phyloP scores from a whole-genome alignment of 2,329 filamentous ascomycete species.

The Blastomyces parvus region DNA sequence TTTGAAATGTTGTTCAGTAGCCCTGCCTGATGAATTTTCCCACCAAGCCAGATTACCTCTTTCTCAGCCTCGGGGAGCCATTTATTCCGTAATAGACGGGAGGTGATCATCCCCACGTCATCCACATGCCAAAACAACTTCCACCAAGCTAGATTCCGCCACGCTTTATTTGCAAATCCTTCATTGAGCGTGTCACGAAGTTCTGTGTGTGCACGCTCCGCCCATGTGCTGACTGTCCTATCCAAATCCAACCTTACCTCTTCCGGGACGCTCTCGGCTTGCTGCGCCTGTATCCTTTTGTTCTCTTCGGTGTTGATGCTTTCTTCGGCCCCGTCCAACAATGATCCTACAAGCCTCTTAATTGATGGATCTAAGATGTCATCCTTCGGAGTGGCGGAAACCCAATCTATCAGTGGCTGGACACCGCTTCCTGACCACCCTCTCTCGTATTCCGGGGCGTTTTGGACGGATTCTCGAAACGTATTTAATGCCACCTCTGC shows the following conservation, averaged over 20 bases:
- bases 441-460: slow-evolving; percentile 62
- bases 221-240: slow-evolving; percentile 58
- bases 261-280: slow-evolving; percentile 32
- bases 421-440: slow-evolving; percentile 66
- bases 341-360: slow-evolving; percentile 54
- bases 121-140: slow-evolving; percentile 93
- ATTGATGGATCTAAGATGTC: slow-evolving; percentile 56
- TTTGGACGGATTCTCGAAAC: slow-evolving; percentile 59
- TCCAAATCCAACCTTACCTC: slow-evolving; percentile 45
- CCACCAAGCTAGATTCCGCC: slow-evolving; percentile 83
- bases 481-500: slow-evolving; percentile 55
- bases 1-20: slow-evolving; percentile 28
- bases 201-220: slow-evolving; percentile 71
- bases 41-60: slow-evolving; percentile 71
- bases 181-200: slow-evolving; percentile 68
- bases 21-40: slow-evolving; percentile 60
- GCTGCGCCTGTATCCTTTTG: slow-evolving; percentile 24
- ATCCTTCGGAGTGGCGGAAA: slow-evolving; percentile 39
- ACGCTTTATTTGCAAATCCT: slow-evolving; percentile 65
- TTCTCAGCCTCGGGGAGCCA: slow-evolving; percentile 74
- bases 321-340: slow-evolving; percentile 43
- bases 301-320: slow-evolving; percentile 24
- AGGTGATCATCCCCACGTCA: slow-evolving; percentile 74
- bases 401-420: slow-evolving; percentile 56
- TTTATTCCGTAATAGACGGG: slow-evolving; percentile 63